phyloP scores from a whole-genome alignment of 164 flowering plant species.

The Annona cherimola region DNA sequence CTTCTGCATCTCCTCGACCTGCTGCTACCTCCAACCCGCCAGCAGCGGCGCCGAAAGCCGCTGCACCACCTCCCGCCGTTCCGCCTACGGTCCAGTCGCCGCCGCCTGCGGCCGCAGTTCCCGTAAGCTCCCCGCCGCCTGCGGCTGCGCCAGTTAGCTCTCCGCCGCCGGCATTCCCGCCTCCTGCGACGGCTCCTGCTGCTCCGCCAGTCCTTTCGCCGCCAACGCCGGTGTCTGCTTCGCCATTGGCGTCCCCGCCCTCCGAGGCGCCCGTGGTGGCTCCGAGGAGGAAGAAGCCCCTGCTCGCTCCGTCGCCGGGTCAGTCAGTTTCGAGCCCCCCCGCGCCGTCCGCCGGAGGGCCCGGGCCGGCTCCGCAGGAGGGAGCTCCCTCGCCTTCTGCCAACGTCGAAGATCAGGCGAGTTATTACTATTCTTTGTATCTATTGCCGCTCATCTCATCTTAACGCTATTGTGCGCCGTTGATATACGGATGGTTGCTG shows the following conservation, averaged over 20 bases:
- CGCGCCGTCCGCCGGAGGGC: neutral
- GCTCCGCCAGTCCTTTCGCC: slow-evolving; percentile 7
- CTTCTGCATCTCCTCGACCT: slow-evolving; percentile 16
- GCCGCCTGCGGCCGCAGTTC: slow-evolving; percentile 27
- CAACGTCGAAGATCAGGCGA: neutral
- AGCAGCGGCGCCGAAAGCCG: slow-evolving; percentile 11
- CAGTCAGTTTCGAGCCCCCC: neutral
- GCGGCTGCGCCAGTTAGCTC: slow-evolving; percentile 18
- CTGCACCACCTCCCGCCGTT: slow-evolving; percentile 24
- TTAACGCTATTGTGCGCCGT: neutral
- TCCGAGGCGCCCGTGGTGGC: slow-evolving; percentile 27
- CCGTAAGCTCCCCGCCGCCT: slow-evolving; percentile 15
- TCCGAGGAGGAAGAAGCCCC: slow-evolving; percentile 20
- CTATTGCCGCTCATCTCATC: too few relatives aligned
- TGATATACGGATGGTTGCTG: neutral
- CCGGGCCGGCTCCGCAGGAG: neutral
- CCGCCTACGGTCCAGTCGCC: slow-evolving; percentile 13
- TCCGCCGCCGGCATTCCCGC: slow-evolving; percentile 23
- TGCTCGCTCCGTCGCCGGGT: slow-evolving; percentile 1
- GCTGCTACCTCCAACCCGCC: slow-evolving; percentile 12
- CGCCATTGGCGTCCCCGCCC: slow-evolving; percentile 1
- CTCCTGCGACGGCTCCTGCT: slow-evolving; percentile 16
- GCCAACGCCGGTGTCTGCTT: slow-evolving; percentile 9
- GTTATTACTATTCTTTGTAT: neutral
- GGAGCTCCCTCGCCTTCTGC: neutral